Conservation (phyloP, 345 rosid species). For the Psidium guajava region DNA sequence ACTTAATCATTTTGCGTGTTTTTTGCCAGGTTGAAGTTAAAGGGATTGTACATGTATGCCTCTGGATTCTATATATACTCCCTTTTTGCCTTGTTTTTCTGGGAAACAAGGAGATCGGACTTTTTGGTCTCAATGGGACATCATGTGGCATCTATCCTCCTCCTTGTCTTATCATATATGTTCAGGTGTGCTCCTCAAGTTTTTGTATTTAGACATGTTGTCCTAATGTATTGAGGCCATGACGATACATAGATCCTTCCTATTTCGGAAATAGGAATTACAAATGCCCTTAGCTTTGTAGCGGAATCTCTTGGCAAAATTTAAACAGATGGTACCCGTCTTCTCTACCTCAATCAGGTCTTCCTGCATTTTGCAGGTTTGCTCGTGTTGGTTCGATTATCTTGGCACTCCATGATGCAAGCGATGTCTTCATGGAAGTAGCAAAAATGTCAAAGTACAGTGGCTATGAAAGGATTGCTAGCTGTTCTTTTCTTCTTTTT, state of each 20-base stretch:
- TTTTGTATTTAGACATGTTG: background rate
- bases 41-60: conserved; percentile 55
- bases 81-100: conserved; percentile 62
- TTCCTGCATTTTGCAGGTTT: conserved; percentile 26
- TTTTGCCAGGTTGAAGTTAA: conserved; percentile 47
- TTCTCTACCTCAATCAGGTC: background rate
- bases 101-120: conserved; percentile 83
- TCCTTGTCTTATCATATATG: conserved; percentile 51
- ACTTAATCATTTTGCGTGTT: background rate
- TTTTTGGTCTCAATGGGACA: conserved; percentile 66
- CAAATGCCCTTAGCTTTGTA: background rate
- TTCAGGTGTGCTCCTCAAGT: conserved; percentile 31
- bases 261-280: background rate
- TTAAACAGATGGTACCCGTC: background rate
- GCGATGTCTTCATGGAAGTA: conserved; percentile 62
- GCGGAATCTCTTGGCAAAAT: background rate
- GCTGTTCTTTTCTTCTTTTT: conserved; percentile 36
- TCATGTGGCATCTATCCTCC: conserved; percentile 47
- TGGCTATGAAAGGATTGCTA: conserved; percentile 48
- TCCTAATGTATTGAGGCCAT: background rate
- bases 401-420: conserved; percentile 66
- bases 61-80: conserved; percentile 82
- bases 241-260: background rate
- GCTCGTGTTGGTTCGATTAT: conserved; percentile 61
- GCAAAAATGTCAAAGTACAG: conserved; percentile 86